Evolutionary conservation across 106 monocot species (phyloP).

Genomic region (Agapanthus africanus): DNA sequence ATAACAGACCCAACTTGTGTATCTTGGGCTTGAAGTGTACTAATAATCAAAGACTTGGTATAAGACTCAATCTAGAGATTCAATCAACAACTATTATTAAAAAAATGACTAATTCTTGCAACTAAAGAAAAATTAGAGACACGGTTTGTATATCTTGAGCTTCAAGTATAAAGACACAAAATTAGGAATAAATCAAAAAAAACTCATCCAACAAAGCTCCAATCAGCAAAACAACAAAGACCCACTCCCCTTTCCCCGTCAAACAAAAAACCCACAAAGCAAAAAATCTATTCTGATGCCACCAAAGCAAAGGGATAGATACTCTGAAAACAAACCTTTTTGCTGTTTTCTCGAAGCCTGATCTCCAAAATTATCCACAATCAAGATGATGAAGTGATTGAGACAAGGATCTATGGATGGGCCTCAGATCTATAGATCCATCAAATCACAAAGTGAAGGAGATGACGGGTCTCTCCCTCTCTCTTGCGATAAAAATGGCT

Average conservation of each 20-base stretch:
- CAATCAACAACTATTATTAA: too few relatives aligned
- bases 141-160: too few relatives aligned
- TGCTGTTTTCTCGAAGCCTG: too few relatives aligned
- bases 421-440: conserved; percentile 10
- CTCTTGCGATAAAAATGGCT: neutral
- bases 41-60: too few relatives aligned
- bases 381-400: neutral
- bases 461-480: neutral
- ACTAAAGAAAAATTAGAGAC: too few relatives aligned
- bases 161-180: too few relatives aligned
- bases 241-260: neutral
- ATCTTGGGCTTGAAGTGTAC: neutral
- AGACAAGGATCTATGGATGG: conserved; percentile 3
- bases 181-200: too few relatives aligned
- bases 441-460: neutral
- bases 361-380: conserved; percentile 4
- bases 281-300: neutral
- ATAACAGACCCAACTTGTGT: too few relatives aligned
- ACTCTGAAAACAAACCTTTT: neutral
- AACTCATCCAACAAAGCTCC: neutral
- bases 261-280: neutral
- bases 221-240: neutral
- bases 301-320: neutral
- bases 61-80: too few relatives aligned
- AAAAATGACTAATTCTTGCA: too few relatives aligned